Percentiles rank a stretch among this genome's conserved stretches.
phyloP scores from a whole-genome alignment of 2,329 filamentous ascomycete species.

The Bipolaris sorokiniana region DNA sequence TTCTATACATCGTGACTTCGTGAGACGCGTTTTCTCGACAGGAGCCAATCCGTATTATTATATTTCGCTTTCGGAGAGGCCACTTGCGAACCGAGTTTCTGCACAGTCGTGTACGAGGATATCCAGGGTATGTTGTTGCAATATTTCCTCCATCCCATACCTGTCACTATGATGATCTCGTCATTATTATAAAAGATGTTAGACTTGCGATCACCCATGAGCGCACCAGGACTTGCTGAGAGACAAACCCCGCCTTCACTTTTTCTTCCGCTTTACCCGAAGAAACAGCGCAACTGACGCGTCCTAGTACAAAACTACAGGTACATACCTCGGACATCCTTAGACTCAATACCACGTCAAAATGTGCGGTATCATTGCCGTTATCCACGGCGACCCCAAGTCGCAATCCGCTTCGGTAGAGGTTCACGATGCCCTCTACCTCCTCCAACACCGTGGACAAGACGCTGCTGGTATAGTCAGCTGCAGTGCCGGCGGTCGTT shows the following conservation, averaged over 20 bases:
- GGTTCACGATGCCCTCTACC: constrained; percentile 52
- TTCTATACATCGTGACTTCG: constrained; percentile 16
- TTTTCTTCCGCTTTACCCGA: constrained; percentile 19
- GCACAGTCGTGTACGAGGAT: not conserved
- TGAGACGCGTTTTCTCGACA: constrained; percentile 18
- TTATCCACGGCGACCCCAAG: constrained; percentile 54
- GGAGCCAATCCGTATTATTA: not conserved
- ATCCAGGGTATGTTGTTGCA: constrained; percentile 24
- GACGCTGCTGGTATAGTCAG: constrained; percentile 87
- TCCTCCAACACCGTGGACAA: constrained; percentile 69
- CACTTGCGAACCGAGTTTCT: constrained; percentile 10
- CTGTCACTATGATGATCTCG: constrained; percentile 42
- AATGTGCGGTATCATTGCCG: constrained; percentile 60
- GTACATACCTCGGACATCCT: not conserved
- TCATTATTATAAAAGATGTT: constrained; percentile 49
- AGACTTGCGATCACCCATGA: constrained; percentile 50
- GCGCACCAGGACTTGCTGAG: constrained; percentile 48
- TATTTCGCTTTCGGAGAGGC: constrained; percentile 11
- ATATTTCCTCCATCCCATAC: not conserved
- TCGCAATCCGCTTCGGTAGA: constrained; percentile 51
- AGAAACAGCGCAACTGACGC: constrained; percentile 31
- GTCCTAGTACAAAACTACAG: constrained; percentile 16
- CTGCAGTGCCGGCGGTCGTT: constrained; percentile 75
- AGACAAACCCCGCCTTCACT: constrained; percentile 25
- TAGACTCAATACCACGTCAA: constrained; percentile 24